Base-by-base conservation (phyloP, 2,329 filamentous ascomycete species). In the Phyllosticta capitalensis region DNA sequence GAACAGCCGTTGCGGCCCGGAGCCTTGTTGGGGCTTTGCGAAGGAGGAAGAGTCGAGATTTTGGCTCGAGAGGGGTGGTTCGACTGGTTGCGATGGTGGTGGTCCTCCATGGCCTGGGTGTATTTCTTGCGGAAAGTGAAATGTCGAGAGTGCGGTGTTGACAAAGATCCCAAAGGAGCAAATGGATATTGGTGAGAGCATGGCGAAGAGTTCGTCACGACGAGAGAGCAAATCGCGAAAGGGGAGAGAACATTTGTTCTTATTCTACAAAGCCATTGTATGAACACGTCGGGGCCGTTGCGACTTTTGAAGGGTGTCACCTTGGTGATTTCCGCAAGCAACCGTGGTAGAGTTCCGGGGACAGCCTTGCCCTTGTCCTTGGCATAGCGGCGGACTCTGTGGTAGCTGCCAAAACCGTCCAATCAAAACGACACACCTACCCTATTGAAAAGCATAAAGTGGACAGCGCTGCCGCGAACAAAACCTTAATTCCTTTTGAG, bases 51-150 rank as follows among this genome's bases (percentile, higher is more conserved):
- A 19, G n/a, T 55, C 28, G 17, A 45, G 17, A 7, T 45, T 2
- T n/a, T n/a, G 38, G 17, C n/a, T 45, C n/a, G 38, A n/a, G n/a
- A n/a, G 17, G 9, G 57, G 52, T 9, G 48, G 53, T 30, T 55
- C 48, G 9, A 55, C 19, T 21, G 45, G 21, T 12, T 45, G 58
- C 48, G 45, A 48, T 7, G 53, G 38, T 10, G 58, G 53, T 12
- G 53, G 45, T 6, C 58, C 58, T n/a, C 58, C 58, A 48, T 60
- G 58, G 45, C 58, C 58, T 33, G 58, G 58, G 38, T 51, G 58
- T 4, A 59, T 38, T 30, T 26, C 52, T 20, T 3, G 50, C n/a
- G 3, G 50, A 17, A 14, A 52, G 20, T 26, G 50, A 52, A 52
- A 7, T 52, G 50, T 26, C 38, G 38, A 22, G 5, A 26, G 20